phyloP scores from a whole-genome alignment of 2,329 filamentous ascomycete species.

The Phialophora expanda region DNA sequence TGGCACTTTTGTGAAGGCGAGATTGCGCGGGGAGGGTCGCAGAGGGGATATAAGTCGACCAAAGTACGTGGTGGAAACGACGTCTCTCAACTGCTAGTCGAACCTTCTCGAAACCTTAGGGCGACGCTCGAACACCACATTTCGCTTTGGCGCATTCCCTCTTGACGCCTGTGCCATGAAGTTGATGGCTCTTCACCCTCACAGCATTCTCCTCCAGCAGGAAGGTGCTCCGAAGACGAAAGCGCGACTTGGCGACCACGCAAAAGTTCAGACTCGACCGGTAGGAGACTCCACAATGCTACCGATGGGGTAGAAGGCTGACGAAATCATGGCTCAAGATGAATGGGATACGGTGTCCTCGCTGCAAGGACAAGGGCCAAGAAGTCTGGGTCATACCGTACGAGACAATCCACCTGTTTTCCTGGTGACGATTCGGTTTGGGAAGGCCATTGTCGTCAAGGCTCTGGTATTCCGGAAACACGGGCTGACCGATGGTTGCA shows the following conservation, averaged over 20 bases:
- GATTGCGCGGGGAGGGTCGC: neutral
- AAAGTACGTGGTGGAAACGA: constrained; percentile 1
- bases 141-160: neutral
- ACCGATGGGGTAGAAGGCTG: constrained; percentile 16
- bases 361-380: constrained; percentile 44
- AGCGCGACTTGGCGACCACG: neutral
- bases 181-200: neutral
- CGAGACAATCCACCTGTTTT: neutral
- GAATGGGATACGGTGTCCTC: constrained; percentile 53
- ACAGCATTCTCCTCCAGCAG: neutral
- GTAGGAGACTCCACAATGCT: constrained; percentile 5
- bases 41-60: constrained; percentile 12
- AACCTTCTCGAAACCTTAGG: constrained; percentile 5
- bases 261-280: constrained; percentile 17
- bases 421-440: neutral
- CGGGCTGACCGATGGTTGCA: constrained; percentile 12
- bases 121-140: neutral
- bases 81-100: neutral
- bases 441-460: neutral
- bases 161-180: neutral
- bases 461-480: neutral
- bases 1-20: neutral
- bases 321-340: constrained; percentile 43
- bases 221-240: neutral
- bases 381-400: constrained; percentile 53